phyloP scores from a whole-genome alignment of 148 eudicot genomes.

The Euryodendron excelsum region DNA sequence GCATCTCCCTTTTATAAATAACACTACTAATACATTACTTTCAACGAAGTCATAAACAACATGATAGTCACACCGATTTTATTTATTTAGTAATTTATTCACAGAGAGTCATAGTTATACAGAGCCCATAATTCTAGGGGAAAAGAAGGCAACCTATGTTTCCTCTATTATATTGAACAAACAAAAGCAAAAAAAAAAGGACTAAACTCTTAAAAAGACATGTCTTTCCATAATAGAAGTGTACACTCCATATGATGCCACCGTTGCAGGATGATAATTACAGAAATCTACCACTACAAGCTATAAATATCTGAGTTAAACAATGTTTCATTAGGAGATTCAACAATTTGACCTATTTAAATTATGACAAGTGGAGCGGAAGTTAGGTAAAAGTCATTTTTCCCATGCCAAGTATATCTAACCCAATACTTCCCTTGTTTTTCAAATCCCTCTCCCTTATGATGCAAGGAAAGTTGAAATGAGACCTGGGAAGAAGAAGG shows the following conservation, averaged over 20 bases:
- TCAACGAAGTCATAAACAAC: neutral
- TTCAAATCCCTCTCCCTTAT: conserved; percentile 1
- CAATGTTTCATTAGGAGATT: conserved; percentile 7
- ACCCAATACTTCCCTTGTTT: neutral
- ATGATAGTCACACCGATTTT: neutral
- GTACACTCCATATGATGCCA: neutral
- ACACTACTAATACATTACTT: neutral
- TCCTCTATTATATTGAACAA: neutral
- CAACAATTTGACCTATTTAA: conserved; percentile 7
- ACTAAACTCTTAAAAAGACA: neutral
- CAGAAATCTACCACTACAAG: neutral
- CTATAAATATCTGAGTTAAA: neutral
- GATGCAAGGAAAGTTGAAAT: conserved; percentile 10
- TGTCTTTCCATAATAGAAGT: neutral
- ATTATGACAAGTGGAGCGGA: conserved; percentile 2
- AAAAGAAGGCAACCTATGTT: conserved; percentile 2
- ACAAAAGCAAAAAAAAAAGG: neutral
- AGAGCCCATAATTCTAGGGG: neutral
- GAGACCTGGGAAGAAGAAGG: neutral
- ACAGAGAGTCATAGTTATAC: neutral
- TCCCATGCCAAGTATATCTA: neutral
- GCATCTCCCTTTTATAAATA: neutral
- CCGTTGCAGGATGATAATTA: neutral
- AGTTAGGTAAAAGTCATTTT: conserved; percentile 22
- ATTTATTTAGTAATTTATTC: neutral